Evolutionary conservation across 148 eudicot genomes (phyloP), one percentile per base, ranked within the genome.

Genomic region (Heliosperma pusillum): DNA sequence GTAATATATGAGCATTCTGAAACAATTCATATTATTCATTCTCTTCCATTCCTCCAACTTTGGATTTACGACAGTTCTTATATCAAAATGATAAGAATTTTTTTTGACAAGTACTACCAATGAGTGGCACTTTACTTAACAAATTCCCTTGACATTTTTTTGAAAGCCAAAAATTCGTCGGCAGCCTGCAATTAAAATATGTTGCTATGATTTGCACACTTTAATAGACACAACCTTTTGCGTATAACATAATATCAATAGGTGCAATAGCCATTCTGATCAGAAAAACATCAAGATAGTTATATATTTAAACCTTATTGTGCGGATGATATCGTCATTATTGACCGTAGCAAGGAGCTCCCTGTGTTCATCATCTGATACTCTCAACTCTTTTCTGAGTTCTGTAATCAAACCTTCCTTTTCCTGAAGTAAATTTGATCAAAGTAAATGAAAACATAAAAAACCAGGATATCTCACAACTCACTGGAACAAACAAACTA

Each of bases 331-430:
- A 19, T 91, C 93, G 70, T 94, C 97, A 75, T 85, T 78, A 77
- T 90, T 88, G 70, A 94, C 96, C 79, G 87, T 83, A 74, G 77
- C 80, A 13, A 91, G 89, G 59, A 94, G 88, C 77, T 94, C 97
- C 71, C 97, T 84, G 84, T 94, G 98, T 82, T 94, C 98, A 68
- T 94, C 97, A 84, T 94, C 96, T 62, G 98, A 91, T 65, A 94
- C 95, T 77, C 98, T 87, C 82, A 94, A 79, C 84, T 94, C 98
- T 87, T 90, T 94, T 74, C 98, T 84, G 53, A 94, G 92, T 81
- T 91, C 97, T 55, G 98, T 91, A 40, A 94, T 94, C 70, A 94
- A 77, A 62, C 93, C 87, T 82, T 91, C 98, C 80, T 91, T 94
- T 55, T 91, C 98, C 98, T 94, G 89, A 75, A 64, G 42, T 77